Evolutionary conservation across 2,329 filamentous ascomycete genomes (phyloP), one percentile per base, ranked within the genome.

Genomic region (Exophiala bonariae): DNA sequence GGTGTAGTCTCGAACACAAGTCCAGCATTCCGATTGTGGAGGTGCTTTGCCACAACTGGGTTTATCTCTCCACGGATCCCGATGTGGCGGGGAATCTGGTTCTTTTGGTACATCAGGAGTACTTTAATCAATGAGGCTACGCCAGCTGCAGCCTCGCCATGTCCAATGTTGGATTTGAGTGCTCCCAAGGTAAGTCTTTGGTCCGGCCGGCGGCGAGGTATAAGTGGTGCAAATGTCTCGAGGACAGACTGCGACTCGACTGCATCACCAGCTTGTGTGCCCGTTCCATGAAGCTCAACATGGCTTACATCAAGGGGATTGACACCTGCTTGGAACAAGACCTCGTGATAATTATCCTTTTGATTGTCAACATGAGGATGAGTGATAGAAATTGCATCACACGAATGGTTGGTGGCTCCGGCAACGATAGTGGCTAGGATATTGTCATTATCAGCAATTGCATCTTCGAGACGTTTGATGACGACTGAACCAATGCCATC

Each of bases 221-320:
- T 35, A 55, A 75, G 66, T 44, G 72, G 70, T 35, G 80, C 81
- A 57, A 85, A 86, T 16, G 79, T 73, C 39, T 79, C 74, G 17
- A 83, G 81, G 39, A 95, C 86, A 0, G 85, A 89, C 1, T 81
- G 75, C 85, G 92, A 91, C 65, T 96, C 90, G 3, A 82, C 86
- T 6, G 82, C 83, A 61, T 95, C 89, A 51, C 87, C 89, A 23
- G 86, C 88, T 65, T 93, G 87, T 0, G 88, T 95, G 23, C 89
- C 89, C 2, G 89, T 95, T 11, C 87, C 89, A 65, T 95, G 89
- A 83, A 93, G 89, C 68, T 95, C 89, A 7, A 95, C 83, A 61
- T 92, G 95, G 66, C 83, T 83, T 39, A 95, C 78, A 54, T 91
- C 86, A 41, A 82, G 77, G 2, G 88, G 85, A 60, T 91, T 83